These are phyloP conservation scores for Salvia hispanica DNA, from an alignment of 257 asterid species.

Conservation along the genomic window DNA sequence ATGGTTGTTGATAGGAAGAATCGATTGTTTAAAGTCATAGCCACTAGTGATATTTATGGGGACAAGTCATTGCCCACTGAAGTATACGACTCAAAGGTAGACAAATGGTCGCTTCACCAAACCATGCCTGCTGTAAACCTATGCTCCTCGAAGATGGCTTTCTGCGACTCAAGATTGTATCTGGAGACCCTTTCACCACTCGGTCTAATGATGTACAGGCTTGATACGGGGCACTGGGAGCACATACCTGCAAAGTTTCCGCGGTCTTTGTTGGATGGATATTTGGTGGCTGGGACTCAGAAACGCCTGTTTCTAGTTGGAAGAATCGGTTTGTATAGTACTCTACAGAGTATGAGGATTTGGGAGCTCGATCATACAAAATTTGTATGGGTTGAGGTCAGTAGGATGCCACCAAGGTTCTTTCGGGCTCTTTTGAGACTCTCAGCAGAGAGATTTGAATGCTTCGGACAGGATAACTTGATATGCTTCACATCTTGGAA, in stretches of 20 bases:
- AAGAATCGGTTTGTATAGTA: constrained; percentile 87
- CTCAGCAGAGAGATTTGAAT: constrained; percentile 95
- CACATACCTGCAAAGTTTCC: constrained; percentile 97
- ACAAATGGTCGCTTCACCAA: constrained; percentile 84
- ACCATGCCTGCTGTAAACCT: constrained; percentile 95
- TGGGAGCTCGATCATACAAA: constrained; percentile 96
- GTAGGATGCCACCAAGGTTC: constrained; percentile 92
- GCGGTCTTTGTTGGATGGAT: constrained; percentile 92
- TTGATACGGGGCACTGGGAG: constrained; percentile 93
- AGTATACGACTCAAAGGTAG: constrained; percentile 76
- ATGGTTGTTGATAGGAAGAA: constrained; percentile 85
- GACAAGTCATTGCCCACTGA: constrained; percentile 89
- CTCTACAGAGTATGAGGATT: constrained; percentile 92
- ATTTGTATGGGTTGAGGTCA: constrained; percentile 82
- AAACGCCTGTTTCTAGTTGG: constrained; percentile 90
- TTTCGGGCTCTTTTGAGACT: constrained; percentile 87
- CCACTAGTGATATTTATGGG: constrained; percentile 87
- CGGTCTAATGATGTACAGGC: constrained; percentile 87
- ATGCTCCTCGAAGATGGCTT: constrained; percentile 98
- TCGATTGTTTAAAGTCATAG: constrained; percentile 80
- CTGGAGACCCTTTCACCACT: constrained; percentile 93
- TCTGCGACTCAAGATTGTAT: constrained; percentile 87
- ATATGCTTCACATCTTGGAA: constrained; percentile 99
- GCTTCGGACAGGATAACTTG: constrained; percentile 93
- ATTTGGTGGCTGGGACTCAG: constrained; percentile 86